These are phyloP conservation scores for Taphrina betulina DNA, from an alignment of 1,139 yeast genomes.

Conservation along the genomic window DNA sequence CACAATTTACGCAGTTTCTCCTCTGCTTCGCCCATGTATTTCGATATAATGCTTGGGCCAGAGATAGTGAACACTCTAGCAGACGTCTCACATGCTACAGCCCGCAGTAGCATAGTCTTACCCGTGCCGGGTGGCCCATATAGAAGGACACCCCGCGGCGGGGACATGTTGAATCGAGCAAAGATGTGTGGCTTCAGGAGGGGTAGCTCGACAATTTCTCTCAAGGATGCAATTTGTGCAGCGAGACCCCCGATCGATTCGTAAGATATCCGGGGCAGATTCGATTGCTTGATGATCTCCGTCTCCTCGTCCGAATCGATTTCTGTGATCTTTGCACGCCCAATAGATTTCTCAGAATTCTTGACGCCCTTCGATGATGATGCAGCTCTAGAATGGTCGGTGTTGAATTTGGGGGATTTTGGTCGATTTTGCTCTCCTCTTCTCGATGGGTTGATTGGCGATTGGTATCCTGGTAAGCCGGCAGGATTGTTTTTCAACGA, in stretches of 20 bases:
- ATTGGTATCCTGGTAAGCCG: too few species aligned
- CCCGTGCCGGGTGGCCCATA: conserved; percentile 99
- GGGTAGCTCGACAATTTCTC: conserved; percentile 75
- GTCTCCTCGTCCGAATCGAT: conserved; percentile 33
- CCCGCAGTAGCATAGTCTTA: conserved; percentile 80
- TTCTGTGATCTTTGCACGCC: conserved; percentile 37
- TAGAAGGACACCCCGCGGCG: conserved; percentile 83
- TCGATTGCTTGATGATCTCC: conserved; percentile 1
- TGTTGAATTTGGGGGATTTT: neutral
- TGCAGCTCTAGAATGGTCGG: neutral
- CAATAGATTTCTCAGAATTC: conserved; percentile 18
- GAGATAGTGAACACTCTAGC: conserved; percentile 83
- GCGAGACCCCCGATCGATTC: conserved; percentile 73
- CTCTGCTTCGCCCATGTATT: conserved; percentile 92
- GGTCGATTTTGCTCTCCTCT: neutral
- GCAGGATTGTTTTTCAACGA: neutral
- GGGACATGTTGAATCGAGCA: conserved; percentile 78
- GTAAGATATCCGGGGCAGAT: conserved; percentile 43
- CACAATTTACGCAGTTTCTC: conserved; percentile 76
- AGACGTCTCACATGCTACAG: conserved; percentile 66
- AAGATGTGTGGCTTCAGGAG: conserved; percentile 73
- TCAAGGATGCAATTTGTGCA: conserved; percentile 60
- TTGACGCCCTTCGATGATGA: neutral
- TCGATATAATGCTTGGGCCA: conserved; percentile 90
- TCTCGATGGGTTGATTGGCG: neutral